These are phyloP conservation scores for Huntiella omanensis DNA, from an alignment of 2,329 filamentous ascomycete species.

Conservation along the genomic window DNA sequence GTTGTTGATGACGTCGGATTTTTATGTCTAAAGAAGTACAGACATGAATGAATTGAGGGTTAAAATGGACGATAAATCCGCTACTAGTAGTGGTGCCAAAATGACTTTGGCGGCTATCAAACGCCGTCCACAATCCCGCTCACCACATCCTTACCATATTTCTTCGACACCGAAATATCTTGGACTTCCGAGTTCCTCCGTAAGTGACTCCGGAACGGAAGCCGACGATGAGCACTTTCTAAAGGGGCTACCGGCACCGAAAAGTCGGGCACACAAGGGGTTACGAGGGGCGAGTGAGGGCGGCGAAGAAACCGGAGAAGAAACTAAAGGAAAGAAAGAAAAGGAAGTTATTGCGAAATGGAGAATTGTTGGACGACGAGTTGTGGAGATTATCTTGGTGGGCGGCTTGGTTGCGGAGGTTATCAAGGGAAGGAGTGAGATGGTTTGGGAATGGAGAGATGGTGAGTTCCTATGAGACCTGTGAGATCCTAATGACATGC, in stretches of 20 bases:
- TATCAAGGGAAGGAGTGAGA: constrained; percentile 20
- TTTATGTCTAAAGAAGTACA: not conserved
- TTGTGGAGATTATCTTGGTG: constrained; percentile 33
- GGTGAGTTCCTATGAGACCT: not conserved
- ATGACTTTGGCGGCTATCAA: not conserved
- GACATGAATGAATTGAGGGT: not conserved
- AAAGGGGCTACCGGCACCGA: constrained; percentile 67
- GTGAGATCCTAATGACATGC: not conserved
- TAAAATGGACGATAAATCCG: not conserved
- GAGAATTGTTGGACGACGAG: constrained; percentile 33
- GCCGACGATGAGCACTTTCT: constrained; percentile 86
- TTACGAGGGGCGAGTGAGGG: constrained; percentile 40
- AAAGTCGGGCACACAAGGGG: constrained; percentile 56
- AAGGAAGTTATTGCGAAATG: not conserved
- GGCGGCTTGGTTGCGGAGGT: constrained; percentile 30
- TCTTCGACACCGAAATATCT: constrained; percentile 26
- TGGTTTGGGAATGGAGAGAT: not conserved
- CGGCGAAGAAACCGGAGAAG: constrained; percentile 2
- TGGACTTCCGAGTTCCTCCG: constrained; percentile 1
- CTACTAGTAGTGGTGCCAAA: not conserved
- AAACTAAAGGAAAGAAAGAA: not conserved
- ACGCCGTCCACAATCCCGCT: constrained; percentile 32
- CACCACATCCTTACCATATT: constrained; percentile 46
- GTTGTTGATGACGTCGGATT: not conserved
- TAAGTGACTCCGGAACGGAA: constrained; percentile 80